Evolutionary conservation across 1,284 basidiomycete genomes (phyloP).

Genomic region (Rhodotorula sp.): DNA sequence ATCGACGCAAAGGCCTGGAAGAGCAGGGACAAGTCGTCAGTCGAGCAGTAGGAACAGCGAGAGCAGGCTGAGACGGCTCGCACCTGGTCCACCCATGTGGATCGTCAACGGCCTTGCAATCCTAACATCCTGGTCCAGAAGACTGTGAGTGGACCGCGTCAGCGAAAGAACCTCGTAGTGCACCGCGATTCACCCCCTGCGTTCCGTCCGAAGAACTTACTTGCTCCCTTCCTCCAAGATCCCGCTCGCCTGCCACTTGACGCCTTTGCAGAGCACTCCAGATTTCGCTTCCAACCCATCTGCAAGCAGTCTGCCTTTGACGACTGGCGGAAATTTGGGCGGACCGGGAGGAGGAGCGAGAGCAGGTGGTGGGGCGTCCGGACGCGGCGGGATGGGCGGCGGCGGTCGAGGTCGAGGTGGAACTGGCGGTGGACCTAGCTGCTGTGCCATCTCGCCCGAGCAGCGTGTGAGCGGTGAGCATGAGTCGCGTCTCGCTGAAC

Average conservation of each 20-base stretch:
- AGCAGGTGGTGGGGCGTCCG: background rate
- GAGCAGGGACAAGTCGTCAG: background rate
- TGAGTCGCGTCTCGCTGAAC: too few relatives aligned
- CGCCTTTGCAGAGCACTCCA: slow-evolving; percentile 15
- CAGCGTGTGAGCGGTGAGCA: too few relatives aligned
- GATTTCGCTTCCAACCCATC: slow-evolving; percentile 2
- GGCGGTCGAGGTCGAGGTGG: slow-evolving; percentile 4
- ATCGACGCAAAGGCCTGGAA: slow-evolving; percentile 9
- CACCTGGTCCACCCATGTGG: slow-evolving; percentile 12
- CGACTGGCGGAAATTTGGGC: slow-evolving; percentile 11
- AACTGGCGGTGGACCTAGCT: background rate
- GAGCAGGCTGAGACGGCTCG: background rate
- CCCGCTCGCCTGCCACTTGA: slow-evolving; percentile 34
- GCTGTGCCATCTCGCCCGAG: too few relatives aligned
- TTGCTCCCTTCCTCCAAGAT: slow-evolving; percentile 17
- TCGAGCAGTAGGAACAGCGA: background rate
- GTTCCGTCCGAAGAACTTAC: slow-evolving; percentile 1
- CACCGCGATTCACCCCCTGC: background rate
- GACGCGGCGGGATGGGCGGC: slow-evolving; percentile 11
- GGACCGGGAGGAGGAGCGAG: background rate
- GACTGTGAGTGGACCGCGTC: background rate
- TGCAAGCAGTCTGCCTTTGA: slow-evolving; percentile 4
- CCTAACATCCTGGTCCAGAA: slow-evolving; percentile 6
- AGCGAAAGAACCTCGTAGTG: background rate
- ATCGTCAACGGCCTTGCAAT: slow-evolving; percentile 13